phyloP scores from a whole-genome alignment of 768 basidiomycete genomes.

The Tricholoma sp. region DNA sequence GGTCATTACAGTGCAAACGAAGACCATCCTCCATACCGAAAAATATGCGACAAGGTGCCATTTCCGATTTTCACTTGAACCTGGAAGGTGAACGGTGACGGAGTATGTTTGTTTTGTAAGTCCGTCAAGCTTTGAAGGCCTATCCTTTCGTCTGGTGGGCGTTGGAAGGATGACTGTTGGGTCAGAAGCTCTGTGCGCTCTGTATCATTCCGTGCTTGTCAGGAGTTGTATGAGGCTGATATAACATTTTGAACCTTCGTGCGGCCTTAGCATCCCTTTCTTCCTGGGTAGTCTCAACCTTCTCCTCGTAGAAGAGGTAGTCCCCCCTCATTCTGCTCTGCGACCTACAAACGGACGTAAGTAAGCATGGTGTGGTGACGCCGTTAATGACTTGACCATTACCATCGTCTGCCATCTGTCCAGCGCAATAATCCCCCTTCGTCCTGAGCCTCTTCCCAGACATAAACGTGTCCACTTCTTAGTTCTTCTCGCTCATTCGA shows the following conservation, averaged over 20 bases:
- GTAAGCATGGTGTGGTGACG: not conserved
- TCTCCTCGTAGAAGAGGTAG: conserved; percentile 81
- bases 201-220: conserved; percentile 21
- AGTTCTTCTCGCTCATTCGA: conserved; percentile 66
- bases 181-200: conserved; percentile 57
- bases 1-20: not conserved
- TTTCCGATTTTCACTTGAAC: conserved; percentile 53
- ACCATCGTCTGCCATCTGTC: conserved; percentile 83
- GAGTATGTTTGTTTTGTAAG: conserved; percentile 85
- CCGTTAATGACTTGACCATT: conserved; percentile 7
- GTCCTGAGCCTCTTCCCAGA: conserved; percentile 84
- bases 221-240: conserved; percentile 1
- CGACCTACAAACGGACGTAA: conserved; percentile 43
- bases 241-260: conserved; percentile 36
- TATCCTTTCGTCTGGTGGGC: conserved; percentile 65
- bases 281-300: conserved; percentile 74
- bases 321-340: conserved; percentile 82
- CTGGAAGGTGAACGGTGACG: conserved; percentile 64
- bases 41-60: conserved; percentile 87
- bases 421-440: conserved; percentile 65
- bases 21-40: conserved; percentile 40
- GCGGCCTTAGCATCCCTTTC: conserved; percentile 77
- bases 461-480: conserved; percentile 70
- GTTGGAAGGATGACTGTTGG: conserved; percentile 53
- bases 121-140: conserved; percentile 75